phyloP scores from a whole-genome alignment of 2,329 filamentous ascomycete species.

The Diplodia intermedia region DNA sequence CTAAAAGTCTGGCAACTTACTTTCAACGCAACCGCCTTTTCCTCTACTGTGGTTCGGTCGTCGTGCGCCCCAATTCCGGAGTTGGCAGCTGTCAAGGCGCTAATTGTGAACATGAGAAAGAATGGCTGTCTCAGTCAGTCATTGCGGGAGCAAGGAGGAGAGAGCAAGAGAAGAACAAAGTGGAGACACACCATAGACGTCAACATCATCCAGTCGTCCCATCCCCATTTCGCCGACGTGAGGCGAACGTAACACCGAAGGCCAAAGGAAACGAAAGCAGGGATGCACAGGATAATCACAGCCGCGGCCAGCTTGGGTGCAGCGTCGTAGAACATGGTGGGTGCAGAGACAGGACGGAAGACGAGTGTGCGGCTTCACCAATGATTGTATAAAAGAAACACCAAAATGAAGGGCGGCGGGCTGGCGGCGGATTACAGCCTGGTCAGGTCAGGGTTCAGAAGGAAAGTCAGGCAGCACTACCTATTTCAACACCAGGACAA shows the following conservation, averaged over 20 bases:
- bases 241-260: slow-evolving; percentile 37
- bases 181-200: slow-evolving; percentile 3
- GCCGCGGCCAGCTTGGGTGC: slow-evolving; percentile 6
- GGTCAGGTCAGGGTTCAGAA: neutral
- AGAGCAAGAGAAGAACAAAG: neutral
- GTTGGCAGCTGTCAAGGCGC: slow-evolving; percentile 41
- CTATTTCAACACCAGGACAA: neutral
- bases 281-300: slow-evolving; percentile 5
- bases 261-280: slow-evolving; percentile 35
- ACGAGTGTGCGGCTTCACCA: neutral
- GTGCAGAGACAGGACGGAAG: neutral
- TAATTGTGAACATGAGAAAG: slow-evolving; percentile 40
- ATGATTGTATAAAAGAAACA: neutral
- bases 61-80: slow-evolving; percentile 43
- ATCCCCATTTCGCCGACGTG: slow-evolving; percentile 38
- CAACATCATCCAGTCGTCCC: slow-evolving; percentile 43
- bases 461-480: neutral
- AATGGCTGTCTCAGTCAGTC: slow-evolving; percentile 36
- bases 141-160: slow-evolving; percentile 33
- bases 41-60: neutral
- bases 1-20: neutral
- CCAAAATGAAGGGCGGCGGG: slow-evolving; percentile 7
- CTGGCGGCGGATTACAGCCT: neutral
- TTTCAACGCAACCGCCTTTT: slow-evolving; percentile 33
- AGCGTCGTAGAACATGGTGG: slow-evolving; percentile 8